A percentile compares a stretch with the other conserved stretches of the same genome.
Conservation (phyloP, 768 basidiomycete genomes). For the Pisolithus microcarpus region DNA sequence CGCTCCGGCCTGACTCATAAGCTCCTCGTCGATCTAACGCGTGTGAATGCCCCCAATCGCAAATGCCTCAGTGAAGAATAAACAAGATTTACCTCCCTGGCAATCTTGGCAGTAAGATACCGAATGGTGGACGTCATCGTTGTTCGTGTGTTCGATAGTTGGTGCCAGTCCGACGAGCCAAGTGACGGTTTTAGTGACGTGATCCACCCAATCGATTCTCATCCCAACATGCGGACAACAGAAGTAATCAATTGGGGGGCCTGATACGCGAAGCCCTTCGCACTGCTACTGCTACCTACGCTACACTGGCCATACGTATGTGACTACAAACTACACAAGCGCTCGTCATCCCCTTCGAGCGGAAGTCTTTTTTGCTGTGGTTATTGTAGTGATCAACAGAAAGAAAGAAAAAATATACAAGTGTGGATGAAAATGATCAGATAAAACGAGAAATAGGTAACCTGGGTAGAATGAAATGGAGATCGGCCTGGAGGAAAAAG, state of each 20-base stretch:
- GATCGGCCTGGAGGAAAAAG: too few species aligned
- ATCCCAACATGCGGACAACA: neutral
- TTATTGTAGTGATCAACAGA: too few species aligned
- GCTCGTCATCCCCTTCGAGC: too few species aligned
- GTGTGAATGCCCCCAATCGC: neutral
- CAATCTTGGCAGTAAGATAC: slow-evolving; percentile 63
- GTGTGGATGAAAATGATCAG: too few species aligned
- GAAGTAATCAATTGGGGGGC: slow-evolving; percentile 28
- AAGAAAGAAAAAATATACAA: too few species aligned
- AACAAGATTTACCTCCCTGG: slow-evolving; percentile 55
- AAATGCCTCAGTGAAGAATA: neutral
- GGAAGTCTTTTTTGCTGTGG: too few species aligned
- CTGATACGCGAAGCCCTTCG: slow-evolving; percentile 38
- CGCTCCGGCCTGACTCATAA: slow-evolving; percentile 83
- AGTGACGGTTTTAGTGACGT: too few species aligned
- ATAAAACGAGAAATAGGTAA: too few species aligned
- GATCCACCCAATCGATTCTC: too few species aligned
- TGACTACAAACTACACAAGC: neutral
- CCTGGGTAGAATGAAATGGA: too few species aligned
- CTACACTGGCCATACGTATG: neutral
- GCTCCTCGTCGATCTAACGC: slow-evolving; percentile 81
- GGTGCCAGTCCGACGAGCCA: too few species aligned
- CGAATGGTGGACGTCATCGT: slow-evolving; percentile 33
- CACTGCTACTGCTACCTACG: slow-evolving; percentile 6
- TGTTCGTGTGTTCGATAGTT: too few species aligned